Base-by-base conservation (phyloP, 306 rosid genomes). In the Trifolium dubium region DNA sequence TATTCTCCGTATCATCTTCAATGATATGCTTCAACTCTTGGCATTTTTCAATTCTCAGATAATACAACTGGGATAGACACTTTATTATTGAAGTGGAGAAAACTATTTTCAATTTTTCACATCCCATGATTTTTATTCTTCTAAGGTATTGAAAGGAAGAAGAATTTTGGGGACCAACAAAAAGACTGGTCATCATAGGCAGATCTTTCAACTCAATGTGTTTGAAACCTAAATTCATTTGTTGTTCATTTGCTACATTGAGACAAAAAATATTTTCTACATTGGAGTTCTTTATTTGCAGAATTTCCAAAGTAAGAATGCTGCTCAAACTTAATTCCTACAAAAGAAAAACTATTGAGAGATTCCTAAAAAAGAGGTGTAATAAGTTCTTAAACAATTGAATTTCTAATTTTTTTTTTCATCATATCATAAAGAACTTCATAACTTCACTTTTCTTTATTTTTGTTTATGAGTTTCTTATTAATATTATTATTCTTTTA, bases 1-100 rank as follows among this genome's bases (percentile, higher is more conserved):
- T 3, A 15, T 56, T 14, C 17, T 31, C 50, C n/a, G 1, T 18
- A 55, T 49, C 72, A n/a, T 51, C 79, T 49, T 64, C 72, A 74
- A 76, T 18, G 11, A 76, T 43, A 2, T 76, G 49, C 40, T 43
- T 50, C 19, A 76, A 44, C 9, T 43, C 40, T 4, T 31, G 2
- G 40, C 80, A 76, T 0, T 10, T 6, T 11, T 0, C 1, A 30
- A 67, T 55, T 2, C 0, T 2, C 7, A 76, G 40, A 17, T 0
- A 0, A 10, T 0, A 3, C 53, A 76, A 18, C 5, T 67, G 49
- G 10, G 73, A 69, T 8, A 76, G 11, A 8, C 30, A 56, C 31
- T 18, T 0, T 44, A 28, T 1, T 7, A 65, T 12, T 13, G 72
- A 49, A 28, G 4, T 2, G 4, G 64, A 10, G 41, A 74, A 74